Evolutionary conservation across 768 basidiomycete genomes (phyloP), one percentile per base, ranked within the genome.

Genomic region (Goffeauzyma gilvescens): DNA sequence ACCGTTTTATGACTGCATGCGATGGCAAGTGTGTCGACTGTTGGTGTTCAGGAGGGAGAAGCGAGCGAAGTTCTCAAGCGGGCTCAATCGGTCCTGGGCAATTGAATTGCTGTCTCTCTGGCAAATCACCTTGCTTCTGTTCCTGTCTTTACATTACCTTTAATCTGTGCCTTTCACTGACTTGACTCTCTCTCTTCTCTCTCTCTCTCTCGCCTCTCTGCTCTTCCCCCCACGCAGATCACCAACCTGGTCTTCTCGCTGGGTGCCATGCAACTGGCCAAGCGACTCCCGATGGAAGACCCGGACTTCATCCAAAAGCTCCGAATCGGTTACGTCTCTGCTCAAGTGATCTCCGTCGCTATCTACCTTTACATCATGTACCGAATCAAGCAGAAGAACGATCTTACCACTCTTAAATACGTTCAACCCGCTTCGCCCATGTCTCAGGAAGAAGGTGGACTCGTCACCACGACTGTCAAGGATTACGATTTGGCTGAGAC

Each of bases 331-430:
- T 96, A 96, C 60, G 74, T 82, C 45, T 60, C 70, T 15, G 72
- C 75, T 12, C 87, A 93, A 66, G 57, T 75, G 49, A 41, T 82
- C 56, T 72, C 78, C 13, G 65, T 95, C 33, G 76, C 65, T 27
- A 63, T 73, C 15, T 93, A 89, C 71, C 89, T 79, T 71, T 86
- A 72, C 55, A 69, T 78, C 42, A 81, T 82, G 2, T 57, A 72
- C 57, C 50, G 93, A 84, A 76, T 95, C 65, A 89, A 83, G 72
- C 67, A 73, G 57, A 89, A 87, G 75, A 96, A 96, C 56, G 90
- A 98, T 67, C 74, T 79, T 63, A 85, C 85, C 1, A 83, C 90
- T 21, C 70, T 98, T 55, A 98, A 93, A 74, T 98, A 90, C 66
- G 85, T 89, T 33, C 84, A 90, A 55, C 70, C 78, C 1, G 63